Evolutionary conservation across 2,329 filamentous ascomycete species (phyloP), one percentile per base, ranked within the genome.

Genomic region (Huntiella bhutanensis): DNA sequence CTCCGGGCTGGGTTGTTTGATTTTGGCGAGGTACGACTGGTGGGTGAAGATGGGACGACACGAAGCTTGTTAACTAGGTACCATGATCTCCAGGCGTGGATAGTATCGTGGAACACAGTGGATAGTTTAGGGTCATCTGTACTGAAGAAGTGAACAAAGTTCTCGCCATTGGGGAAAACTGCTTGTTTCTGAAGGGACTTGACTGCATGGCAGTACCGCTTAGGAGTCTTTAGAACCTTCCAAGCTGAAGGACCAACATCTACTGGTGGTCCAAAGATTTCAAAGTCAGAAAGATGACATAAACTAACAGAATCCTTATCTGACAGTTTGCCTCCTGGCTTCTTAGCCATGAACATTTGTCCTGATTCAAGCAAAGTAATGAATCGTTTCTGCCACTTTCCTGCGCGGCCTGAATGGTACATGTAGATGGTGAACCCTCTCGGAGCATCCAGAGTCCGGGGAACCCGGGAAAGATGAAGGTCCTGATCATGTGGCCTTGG

Each of bases 81-180:
- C 85, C 86, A 94, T 59, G 83, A 92, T 49, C 88, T 75, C 87
- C 87, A 95, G 35, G 64, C 64, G 51, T 94, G 85, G 1, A 93
- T 69, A 17, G 71, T 69, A 12, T 71, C 66, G 55, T 81, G 77
- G 62, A 88, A 94, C 11, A 66, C 63, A n/a, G 71, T 68, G 1
- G 82, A 83, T 1, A 77, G 60, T 1, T 64, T 59, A 4, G 70
- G 64, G 54, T 95, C 83, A 39, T 84, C 83, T 1, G 81, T 84
- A 49, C 76, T 80, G 63, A 96, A 93, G 62, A 88, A 94, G 57
- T 96, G 88, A 3, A 93, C 82, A 57, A 85, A 96, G 54, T 88
- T 88, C 44, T 82, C 77, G 3, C 79, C 82, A 46, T 80, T 79
- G 46, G 85, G 64, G 56, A 95, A 95, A 55, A 93, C 77, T 49